phyloP scores from a whole-genome alignment of 305 asterid genomes.

The Fraxinus xanthoxyloides region DNA sequence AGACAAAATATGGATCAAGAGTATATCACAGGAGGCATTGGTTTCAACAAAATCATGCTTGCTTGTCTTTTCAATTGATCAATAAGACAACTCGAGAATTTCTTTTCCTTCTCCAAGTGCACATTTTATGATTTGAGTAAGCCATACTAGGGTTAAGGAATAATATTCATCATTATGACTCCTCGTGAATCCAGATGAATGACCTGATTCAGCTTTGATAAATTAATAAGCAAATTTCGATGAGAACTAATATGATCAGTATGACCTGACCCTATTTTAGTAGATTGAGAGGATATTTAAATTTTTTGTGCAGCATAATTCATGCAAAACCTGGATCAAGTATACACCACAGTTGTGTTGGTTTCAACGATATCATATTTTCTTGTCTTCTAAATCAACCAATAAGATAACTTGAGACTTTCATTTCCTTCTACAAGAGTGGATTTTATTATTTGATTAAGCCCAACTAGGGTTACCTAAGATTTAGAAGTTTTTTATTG shows the following conservation, averaged over 20 bases:
- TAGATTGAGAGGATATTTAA: neutral
- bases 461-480: neutral
- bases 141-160: neutral
- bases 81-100: neutral
- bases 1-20: constrained; percentile 3
- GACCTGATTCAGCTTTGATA: neutral
- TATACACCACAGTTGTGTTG: neutral
- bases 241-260: neutral
- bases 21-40: neutral
- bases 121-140: neutral
- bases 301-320: neutral
- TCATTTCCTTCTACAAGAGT: neutral
- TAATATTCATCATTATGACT: neutral
- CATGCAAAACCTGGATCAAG: neutral
- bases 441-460: neutral
- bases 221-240: neutral
- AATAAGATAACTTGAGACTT: neutral
- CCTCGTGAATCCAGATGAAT: neutral
- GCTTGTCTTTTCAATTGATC: neutral
- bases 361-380: neutral
- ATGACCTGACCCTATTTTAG: neutral
- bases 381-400: neutral
- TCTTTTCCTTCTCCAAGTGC: neutral
- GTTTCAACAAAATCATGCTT: neutral
- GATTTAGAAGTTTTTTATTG: neutral